Evolutionary conservation across 345 rosid genomes (phyloP).

Genomic region (Lenwebbia sp.): DNA sequence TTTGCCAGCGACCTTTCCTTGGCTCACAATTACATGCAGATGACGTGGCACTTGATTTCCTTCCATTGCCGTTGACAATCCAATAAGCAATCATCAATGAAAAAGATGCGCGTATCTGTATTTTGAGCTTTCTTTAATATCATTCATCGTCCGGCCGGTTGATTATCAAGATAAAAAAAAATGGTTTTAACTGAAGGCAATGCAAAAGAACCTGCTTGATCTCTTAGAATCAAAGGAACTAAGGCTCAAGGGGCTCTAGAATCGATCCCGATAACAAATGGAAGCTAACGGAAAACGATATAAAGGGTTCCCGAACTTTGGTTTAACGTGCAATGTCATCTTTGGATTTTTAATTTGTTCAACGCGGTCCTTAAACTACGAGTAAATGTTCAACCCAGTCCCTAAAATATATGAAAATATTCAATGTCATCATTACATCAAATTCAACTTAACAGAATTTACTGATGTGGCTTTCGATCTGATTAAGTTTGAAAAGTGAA

Average conservation of each 20-base stretch:
- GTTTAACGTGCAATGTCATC: not conserved
- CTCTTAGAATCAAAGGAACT: not conserved
- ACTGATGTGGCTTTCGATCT: fast-evolving
- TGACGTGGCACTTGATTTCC: not conserved
- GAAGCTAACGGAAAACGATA: not conserved
- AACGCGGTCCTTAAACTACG: fast-evolving
- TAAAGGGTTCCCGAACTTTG: not conserved
- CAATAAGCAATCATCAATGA: not conserved
- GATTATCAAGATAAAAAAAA: not conserved
- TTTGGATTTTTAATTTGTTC: not conserved
- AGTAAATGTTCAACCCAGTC: not conserved
- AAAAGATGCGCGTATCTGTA: not conserved
- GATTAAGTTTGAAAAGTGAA: fast-evolving
- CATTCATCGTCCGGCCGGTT: not conserved
- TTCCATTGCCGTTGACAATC: not conserved
- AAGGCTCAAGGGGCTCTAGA: not conserved
- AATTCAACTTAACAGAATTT: not conserved
- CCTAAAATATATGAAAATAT: not conserved
- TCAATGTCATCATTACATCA: not conserved
- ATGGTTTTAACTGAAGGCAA: not conserved
- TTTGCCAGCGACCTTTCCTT: not conserved
- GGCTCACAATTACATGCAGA: not conserved
- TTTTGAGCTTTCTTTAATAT: not conserved
- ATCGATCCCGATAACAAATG: no score
- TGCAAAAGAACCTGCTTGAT: not conserved